Percentiles rank a stretch among this genome's conserved stretches.
Conservation (phyloP, 2,329 filamentous ascomycete genomes). For the Malbranchea cinnamomea region DNA sequence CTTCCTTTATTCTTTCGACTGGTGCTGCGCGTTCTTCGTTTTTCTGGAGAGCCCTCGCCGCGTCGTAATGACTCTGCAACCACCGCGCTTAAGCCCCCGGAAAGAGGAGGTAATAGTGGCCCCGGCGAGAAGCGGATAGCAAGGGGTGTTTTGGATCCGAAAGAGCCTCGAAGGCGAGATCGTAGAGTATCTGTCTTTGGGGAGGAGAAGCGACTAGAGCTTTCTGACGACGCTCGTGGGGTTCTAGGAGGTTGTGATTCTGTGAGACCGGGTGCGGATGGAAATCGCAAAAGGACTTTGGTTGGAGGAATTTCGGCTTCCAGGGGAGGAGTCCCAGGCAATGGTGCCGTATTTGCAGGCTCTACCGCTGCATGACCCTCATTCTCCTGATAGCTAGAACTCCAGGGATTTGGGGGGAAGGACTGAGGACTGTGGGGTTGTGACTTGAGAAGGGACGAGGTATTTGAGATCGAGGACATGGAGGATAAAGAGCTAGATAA, state of each 20-base stretch:
- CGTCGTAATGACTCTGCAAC: constrained; percentile 51
- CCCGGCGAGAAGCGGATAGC: constrained; percentile 40
- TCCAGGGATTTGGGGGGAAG: constrained; percentile 25
- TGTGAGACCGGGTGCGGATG: constrained; percentile 22
- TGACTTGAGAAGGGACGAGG: constrained; percentile 17
- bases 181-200: constrained; percentile 12
- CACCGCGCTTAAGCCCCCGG: constrained; percentile 44
- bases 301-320: constrained; percentile 14
- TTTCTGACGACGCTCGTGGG: constrained; percentile 10
- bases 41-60: constrained; percentile 31
- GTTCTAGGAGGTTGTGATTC: constrained; percentile 10
- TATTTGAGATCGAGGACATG: constrained; percentile 18
- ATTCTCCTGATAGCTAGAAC: constrained; percentile 13
- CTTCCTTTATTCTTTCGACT: constrained; percentile 12
- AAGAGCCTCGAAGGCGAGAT: constrained; percentile 19
- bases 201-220: constrained; percentile 7
- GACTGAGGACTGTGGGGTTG: constrained; percentile 16
- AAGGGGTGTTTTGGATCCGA: constrained; percentile 34
- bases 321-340: constrained; percentile 14
- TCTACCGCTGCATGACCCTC: constrained; percentile 4
- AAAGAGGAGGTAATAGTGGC: constrained; percentile 45
- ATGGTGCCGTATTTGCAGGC: background rate
- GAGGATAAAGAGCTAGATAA: constrained; percentile 21
- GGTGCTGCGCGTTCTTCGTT: constrained; percentile 8
- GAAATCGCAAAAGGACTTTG: constrained; percentile 24